These are phyloP conservation scores for Fraxinus excelsior DNA, from an alignment of 257 asterid species.

Conservation along the genomic window DNA sequence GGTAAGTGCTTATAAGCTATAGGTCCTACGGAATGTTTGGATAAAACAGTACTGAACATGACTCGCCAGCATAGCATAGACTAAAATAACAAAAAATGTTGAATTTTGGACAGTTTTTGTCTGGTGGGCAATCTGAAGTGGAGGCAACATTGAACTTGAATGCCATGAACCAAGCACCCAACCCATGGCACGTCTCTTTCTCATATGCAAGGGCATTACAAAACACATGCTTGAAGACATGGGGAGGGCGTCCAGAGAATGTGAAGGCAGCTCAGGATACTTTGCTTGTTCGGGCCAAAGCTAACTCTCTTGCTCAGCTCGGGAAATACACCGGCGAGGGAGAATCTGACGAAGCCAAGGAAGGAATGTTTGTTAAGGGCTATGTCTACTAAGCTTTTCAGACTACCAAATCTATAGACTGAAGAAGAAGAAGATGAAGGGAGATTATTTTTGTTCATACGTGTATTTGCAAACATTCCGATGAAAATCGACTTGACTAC, in stretches of 20 bases:
- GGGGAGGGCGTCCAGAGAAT: constrained; percentile 28
- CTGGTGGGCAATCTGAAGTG: constrained; percentile 36
- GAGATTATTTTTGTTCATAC: constrained; percentile 31
- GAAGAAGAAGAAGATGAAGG: constrained; percentile 1
- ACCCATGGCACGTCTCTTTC: constrained; percentile 32
- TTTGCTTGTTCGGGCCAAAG: constrained; percentile 25
- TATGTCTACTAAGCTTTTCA: constrained; percentile 28
- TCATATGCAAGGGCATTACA: constrained; percentile 30
- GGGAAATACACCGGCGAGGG: constrained; percentile 55
- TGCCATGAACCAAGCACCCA: constrained; percentile 32
- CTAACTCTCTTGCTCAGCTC: constrained; percentile 33
- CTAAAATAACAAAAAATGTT: background rate
- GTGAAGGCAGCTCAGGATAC: constrained; percentile 25
- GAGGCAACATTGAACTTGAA: constrained; percentile 34
- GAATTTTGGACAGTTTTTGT: constrained; percentile 23
- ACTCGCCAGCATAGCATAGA: background rate
- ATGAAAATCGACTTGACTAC: background rate
- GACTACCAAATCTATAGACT: constrained; percentile 6
- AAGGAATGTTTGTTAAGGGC: constrained; percentile 33
- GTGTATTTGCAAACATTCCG: background rate
- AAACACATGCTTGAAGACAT: constrained; percentile 31
- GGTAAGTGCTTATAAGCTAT: constrained; percentile 38
- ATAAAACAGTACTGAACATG: background rate
- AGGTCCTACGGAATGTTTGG: too few relatives aligned
- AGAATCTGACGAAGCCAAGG: constrained; percentile 30